phyloP scores from a whole-genome alignment of 2,329 filamentous ascomycete species.

The Lojkania enalia region DNA sequence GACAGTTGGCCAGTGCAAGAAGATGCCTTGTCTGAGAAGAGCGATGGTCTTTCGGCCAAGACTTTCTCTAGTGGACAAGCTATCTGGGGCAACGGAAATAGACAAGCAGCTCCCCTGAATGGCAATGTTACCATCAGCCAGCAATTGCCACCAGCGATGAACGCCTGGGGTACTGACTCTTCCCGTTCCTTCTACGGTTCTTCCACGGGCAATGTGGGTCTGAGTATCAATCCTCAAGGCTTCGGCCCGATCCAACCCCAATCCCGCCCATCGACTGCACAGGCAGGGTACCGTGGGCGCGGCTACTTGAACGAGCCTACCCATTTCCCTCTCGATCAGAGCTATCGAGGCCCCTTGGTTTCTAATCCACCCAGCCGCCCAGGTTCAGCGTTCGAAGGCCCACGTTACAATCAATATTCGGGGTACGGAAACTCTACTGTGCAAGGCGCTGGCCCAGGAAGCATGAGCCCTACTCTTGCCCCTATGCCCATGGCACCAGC shows the following conservation, averaged over 20 bases:
- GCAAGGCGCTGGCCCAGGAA: slow-evolving; percentile 4
- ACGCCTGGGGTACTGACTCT: slow-evolving; percentile 31
- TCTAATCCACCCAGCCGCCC: slow-evolving; percentile 43
- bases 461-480: slow-evolving; percentile 20
- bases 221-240: slow-evolving; percentile 18
- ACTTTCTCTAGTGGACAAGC: slow-evolving; percentile 59
- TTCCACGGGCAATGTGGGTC: slow-evolving; percentile 14
- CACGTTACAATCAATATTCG: slow-evolving; percentile 37
- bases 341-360: slow-evolving; percentile 29
- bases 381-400: slow-evolving; percentile 40
- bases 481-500: slow-evolving; percentile 26
- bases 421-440: slow-evolving; percentile 21
- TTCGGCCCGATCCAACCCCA: slow-evolving; percentile 27
- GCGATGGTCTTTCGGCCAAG: slow-evolving; percentile 52
- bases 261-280: slow-evolving; percentile 24
- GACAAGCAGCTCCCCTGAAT: slow-evolving; percentile 2
- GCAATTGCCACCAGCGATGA: slow-evolving; percentile 8
- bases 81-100: slow-evolving; percentile 54
- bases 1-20: slow-evolving; percentile 55
- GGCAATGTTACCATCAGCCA: slow-evolving; percentile 8
- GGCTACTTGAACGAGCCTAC: slow-evolving; percentile 43
- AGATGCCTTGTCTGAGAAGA: slow-evolving; percentile 61
- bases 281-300: slow-evolving; percentile 33
- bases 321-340: slow-evolving; percentile 41
- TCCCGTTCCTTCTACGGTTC: slow-evolving; percentile 25